A percentile compares a stretch with the other conserved stretches of the same genome.
These are phyloP conservation scores for Benincasa hispida DNA, from an alignment of 306 rosid species.

Conservation along the genomic window DNA sequence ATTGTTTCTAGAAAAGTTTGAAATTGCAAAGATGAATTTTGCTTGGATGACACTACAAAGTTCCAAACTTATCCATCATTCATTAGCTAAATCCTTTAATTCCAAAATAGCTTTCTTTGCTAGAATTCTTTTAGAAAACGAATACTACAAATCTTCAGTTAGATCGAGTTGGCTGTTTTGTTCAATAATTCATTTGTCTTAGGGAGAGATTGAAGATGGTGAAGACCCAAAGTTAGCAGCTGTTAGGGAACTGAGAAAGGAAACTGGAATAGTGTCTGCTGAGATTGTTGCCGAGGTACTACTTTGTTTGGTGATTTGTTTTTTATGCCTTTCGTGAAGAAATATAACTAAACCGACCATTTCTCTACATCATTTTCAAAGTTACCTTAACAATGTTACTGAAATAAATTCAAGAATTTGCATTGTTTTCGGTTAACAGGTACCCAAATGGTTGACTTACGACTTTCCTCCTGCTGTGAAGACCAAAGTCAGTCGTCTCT, in stretches of 20 bases:
- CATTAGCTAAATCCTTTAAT: neutral
- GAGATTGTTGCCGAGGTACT: slow-evolving; percentile 68
- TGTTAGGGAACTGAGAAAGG: slow-evolving; percentile 76
- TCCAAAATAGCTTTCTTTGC: neutral
- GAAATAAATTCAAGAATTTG: neutral
- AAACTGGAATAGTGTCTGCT: slow-evolving; percentile 82
- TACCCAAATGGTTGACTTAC: slow-evolving; percentile 81
- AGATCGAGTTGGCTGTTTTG: neutral
- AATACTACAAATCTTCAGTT: neutral
- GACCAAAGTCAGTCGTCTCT: slow-evolving; percentile 86
- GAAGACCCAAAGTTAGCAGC: slow-evolving; percentile 91
- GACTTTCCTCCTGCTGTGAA: slow-evolving; percentile 95
- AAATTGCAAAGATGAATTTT: neutral
- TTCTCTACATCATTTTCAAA: neutral
- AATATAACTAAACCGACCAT: neutral
- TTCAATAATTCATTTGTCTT: neutral
- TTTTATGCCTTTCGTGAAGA: neutral
- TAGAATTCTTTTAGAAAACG: neutral
- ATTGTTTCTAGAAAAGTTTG: neutral
- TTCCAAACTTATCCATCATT: neutral
- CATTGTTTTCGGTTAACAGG: slow-evolving; percentile 37
- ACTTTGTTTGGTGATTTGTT: neutral
- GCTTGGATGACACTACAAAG: neutral
- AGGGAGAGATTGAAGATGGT: slow-evolving; percentile 97
- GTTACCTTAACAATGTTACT: neutral